These are phyloP conservation scores for Petasospora rhodanensis DNA, from an alignment of 1,139 yeast genomes.

Conservation along the genomic window DNA sequence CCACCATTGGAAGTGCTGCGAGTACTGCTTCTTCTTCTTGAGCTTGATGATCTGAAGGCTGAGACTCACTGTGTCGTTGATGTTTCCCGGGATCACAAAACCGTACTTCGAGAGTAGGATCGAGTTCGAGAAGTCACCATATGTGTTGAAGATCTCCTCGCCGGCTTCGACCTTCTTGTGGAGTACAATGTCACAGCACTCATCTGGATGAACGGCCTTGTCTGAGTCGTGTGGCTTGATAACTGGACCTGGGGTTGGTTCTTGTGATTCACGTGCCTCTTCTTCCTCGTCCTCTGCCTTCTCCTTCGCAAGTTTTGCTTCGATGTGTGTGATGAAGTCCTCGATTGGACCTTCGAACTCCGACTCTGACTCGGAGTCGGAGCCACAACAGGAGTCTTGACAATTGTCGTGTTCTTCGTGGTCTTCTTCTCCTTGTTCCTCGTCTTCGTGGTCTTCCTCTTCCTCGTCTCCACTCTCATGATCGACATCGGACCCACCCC, in stretches of 20 bases:
- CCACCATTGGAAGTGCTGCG: slow-evolving; percentile 61
- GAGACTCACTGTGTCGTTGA: slow-evolving; percentile 57
- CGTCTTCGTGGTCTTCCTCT: slow-evolving; percentile 15
- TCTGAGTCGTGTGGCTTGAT: slow-evolving; percentile 40
- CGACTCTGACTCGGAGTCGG: slow-evolving; percentile 13
- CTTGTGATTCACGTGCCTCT: slow-evolving; percentile 18
- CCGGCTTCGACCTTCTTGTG: slow-evolving; percentile 28
- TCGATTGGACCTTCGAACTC: slow-evolving; percentile 27
- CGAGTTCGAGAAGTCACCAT: slow-evolving; percentile 81
- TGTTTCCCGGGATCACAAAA: slow-evolving; percentile 49
- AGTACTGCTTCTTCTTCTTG: slow-evolving; percentile 36
- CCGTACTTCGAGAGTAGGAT: slow-evolving; percentile 59
- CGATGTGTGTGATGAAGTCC: slow-evolving; percentile 21
- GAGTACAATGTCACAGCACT: slow-evolving; percentile 54
- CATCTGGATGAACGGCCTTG: slow-evolving; percentile 30
- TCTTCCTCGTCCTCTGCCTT: slow-evolving; percentile 7
- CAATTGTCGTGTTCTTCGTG: slow-evolving; percentile 18
- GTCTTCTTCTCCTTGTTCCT: slow-evolving; percentile 22
- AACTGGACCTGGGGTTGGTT: slow-evolving; percentile 23
- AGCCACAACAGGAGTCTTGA: neutral
- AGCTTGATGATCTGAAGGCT: slow-evolving; percentile 47
- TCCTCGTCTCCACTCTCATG: slow-evolving; percentile 24
- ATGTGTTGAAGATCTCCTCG: slow-evolving; percentile 66
- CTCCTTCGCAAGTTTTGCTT: slow-evolving; percentile 12
- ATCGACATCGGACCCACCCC: neutral